Evolutionary conservation across 192 early-diverging fungal species (phyloP).

Genomic region (Cetraspora pellucida): DNA sequence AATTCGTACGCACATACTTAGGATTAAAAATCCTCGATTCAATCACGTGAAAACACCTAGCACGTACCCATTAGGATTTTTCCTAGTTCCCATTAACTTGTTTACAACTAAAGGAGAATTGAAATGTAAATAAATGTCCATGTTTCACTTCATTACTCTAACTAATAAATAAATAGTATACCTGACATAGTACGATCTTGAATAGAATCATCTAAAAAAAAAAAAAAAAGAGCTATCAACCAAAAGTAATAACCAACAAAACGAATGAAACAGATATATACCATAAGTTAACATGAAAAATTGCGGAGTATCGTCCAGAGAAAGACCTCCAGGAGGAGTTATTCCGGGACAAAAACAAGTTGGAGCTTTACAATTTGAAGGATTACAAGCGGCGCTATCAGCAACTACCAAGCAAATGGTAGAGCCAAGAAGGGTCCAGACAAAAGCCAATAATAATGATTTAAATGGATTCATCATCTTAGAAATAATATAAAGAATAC

Average conservation of each 20-base stretch:
- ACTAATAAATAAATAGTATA: background rate
- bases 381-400: conserved; percentile 47
- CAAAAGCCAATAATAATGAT: background rate
- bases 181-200: conserved; percentile 39
- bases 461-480: too few relatives aligned
- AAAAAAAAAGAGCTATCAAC: background rate
- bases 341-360: conserved; percentile 54
- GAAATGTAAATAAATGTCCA: background rate
- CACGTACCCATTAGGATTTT: conserved; percentile 27
- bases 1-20: background rate
- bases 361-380: conserved; percentile 52
- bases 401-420: background rate
- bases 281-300: conserved; percentile 64
- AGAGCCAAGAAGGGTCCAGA: background rate
- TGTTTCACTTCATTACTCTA: background rate
- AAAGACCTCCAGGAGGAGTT: conserved; percentile 53
- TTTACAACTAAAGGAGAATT: conserved; percentile 1
- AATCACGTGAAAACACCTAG: conserved; percentile 29
- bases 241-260: background rate
- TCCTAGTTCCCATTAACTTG: background rate
- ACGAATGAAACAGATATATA: background rate
- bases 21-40: conserved; percentile 22
- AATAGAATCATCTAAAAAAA: conserved; percentile 54
- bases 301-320: conserved; percentile 54
- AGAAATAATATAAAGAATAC: too few relatives aligned